Conservation (phyloP, 495 filamentous ascomycete genomes). For the Daldinia bambusicola region DNA sequence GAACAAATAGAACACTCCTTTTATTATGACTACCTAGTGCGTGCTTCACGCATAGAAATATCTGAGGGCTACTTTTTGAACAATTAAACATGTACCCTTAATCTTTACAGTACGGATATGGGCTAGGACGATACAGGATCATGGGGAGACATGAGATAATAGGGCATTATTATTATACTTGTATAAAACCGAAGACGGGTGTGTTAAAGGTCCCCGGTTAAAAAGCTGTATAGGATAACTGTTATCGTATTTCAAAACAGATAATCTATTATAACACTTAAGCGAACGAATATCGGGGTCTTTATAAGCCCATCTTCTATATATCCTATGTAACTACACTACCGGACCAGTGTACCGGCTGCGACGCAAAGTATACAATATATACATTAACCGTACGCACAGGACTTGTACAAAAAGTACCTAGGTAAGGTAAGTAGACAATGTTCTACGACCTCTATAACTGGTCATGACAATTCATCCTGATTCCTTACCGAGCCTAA, state of each 20-base stretch:
- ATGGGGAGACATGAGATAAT: neutral
- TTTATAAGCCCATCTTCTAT: neutral
- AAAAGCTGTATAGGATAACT: neutral
- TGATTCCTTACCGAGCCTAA: conserved; percentile 1
- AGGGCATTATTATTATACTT: neutral
- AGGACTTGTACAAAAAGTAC: neutral
- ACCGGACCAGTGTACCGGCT: neutral
- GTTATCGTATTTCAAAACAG: too few species aligned
- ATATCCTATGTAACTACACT: neutral
- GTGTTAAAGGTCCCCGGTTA: neutral
- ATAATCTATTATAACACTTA: too few species aligned
- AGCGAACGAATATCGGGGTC: too few species aligned
- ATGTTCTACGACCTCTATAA: conserved; percentile 7
- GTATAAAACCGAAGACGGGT: neutral
- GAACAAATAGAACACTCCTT: neutral
- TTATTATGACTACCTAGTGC: neutral
- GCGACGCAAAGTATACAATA: neutral
- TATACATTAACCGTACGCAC: neutral
- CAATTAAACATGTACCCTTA: neutral
- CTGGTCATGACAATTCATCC: conserved; percentile 2
- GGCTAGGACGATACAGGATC: neutral
- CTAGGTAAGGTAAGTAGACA: neutral
- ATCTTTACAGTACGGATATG: neutral
- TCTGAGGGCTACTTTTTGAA: neutral
- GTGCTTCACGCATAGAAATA: neutral